A percentile compares a stretch with the other conserved stretches of the same genome.
These are phyloP conservation scores for Pleurotus salmoneostramineus DNA, from an alignment of 768 basidiomycete species.

Conservation along the genomic window DNA sequence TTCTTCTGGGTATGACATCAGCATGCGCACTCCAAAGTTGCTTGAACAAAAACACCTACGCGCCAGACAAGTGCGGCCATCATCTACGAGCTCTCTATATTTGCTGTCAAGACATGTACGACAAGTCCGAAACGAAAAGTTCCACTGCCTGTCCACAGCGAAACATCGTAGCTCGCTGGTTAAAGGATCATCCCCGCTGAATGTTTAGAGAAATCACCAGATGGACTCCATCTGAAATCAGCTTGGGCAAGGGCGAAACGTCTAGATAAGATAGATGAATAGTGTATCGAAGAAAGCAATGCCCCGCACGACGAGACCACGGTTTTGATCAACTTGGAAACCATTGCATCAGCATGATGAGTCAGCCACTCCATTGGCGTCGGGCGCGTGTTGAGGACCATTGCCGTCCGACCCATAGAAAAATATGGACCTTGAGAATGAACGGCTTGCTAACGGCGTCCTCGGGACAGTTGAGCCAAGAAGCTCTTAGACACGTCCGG, in stretches of 20 bases:
- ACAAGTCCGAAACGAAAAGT: conserved; percentile 22
- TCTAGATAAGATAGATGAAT: background rate
- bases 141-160: conserved; percentile 63
- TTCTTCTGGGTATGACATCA: background rate
- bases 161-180: conserved; percentile 52
- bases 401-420: too few relatives aligned
- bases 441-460: too few relatives aligned
- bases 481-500: too few relatives aligned
- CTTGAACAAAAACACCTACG: conserved; percentile 59
- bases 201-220: background rate
- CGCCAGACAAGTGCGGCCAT: conserved; percentile 56
- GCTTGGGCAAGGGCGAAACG: background rate
- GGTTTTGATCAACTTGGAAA: background rate
- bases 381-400: too few relatives aligned
- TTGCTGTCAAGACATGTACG: conserved; percentile 62
- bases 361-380: too few relatives aligned
- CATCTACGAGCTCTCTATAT: conserved; percentile 50
- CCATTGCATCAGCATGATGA: too few relatives aligned
- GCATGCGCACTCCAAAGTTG: conserved; percentile 27
- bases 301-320: background rate
- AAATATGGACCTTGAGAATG: too few relatives aligned
- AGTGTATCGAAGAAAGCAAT: conserved; percentile 5
- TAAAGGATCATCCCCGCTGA: conserved; percentile 42
- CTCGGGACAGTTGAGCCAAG: too few relatives aligned
- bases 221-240: background rate